Base-by-base conservation (phyloP, 257 asterid genomes). In the Capsicum baccatum region DNA sequence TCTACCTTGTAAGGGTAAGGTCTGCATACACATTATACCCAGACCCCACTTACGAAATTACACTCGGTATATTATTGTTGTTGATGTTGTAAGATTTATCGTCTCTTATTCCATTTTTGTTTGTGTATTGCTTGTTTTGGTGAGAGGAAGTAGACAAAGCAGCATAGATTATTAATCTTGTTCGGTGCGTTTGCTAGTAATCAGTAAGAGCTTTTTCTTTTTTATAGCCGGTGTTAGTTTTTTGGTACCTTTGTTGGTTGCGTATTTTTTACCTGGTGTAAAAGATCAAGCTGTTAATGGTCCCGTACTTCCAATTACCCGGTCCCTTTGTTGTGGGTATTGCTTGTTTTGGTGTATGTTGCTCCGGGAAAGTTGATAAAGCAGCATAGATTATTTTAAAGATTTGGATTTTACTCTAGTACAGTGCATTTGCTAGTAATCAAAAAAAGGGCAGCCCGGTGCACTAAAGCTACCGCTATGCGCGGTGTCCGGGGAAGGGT, bases 241-340 rank as follows among this genome's bases (percentile, higher is more conserved):
- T 14, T 52, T 26, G 6, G 44, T 7, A 12, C 44, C 44, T 4
- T 39, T 4, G 5, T n/a, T 60, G 39, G 19, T 73, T 48, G 60
- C 42, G 7, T 19, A n/a, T 6, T 7, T 19, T 13, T 1, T 39
- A 19, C 42, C 6, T 73, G 60, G 59, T 21, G 47, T 54, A 21
- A 19, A 74, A 74, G 81, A 50, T 74, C 15, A 69, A 7, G 81
- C 44, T 52, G 60, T 52, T 76, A 76, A 52, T 76, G 81, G 81
- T 21, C 47, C 73, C 19, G 12, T 74, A 50, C 44, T 50, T 3
- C 62, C 47, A 26, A 74, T 19, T 52, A 21, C 9, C 12, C 47
- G 50, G 9, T 74, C 62, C 44, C 21, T 66, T 35, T 66, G 73
- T 42, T 62, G 69, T 62, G 14, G 69, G 7, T 33, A 64, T 64